A percentile compares a stretch with the other conserved stretches of the same genome.
phyloP scores from a whole-genome alignment of 1,284 basidiomycete species.

The Ustilago crameri region DNA sequence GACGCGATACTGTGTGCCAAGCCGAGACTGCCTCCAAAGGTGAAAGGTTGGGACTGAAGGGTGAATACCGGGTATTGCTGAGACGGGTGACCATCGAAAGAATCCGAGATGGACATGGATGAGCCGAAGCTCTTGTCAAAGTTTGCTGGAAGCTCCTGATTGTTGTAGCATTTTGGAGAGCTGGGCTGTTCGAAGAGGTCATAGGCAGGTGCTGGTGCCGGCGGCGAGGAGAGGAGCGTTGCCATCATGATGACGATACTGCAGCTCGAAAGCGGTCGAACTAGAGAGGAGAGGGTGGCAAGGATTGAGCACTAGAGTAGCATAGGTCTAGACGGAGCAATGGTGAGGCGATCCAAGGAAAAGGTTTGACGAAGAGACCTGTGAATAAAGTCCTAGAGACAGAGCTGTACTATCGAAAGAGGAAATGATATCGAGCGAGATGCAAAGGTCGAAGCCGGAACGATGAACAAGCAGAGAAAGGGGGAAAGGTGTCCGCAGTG shows the following conservation, averaged over 20 bases:
- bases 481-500: no score
- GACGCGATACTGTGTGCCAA: slow-evolving; percentile 24
- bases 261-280: not conserved
- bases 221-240: slow-evolving; percentile 44
- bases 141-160: slow-evolving; percentile 58
- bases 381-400: not conserved
- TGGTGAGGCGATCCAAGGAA: not conserved
- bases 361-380: not conserved
- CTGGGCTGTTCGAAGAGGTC: slow-evolving; percentile 50
- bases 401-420: not conserved
- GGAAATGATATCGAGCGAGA: not conserved
- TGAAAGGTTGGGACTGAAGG: slow-evolving; percentile 15
- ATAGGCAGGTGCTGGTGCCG: slow-evolving; percentile 31
- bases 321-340: slow-evolving; percentile 10
- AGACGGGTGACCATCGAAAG: slow-evolving; percentile 49
- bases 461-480: not conserved
- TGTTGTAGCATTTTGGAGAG: slow-evolving; percentile 45
- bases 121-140: slow-evolving; percentile 66
- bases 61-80: slow-evolving; percentile 13
- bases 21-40: slow-evolving; percentile 26
- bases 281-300: not conserved
- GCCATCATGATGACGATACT: slow-evolving; percentile 23
- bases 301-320: slow-evolving; percentile 1
- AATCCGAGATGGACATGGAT: slow-evolving; percentile 66
- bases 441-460: not conserved